Percentiles rank a stretch among this genome's conserved stretches.
Conservation (phyloP, 1,284 basidiomycete species). For the Coniophora puteana region DNA sequence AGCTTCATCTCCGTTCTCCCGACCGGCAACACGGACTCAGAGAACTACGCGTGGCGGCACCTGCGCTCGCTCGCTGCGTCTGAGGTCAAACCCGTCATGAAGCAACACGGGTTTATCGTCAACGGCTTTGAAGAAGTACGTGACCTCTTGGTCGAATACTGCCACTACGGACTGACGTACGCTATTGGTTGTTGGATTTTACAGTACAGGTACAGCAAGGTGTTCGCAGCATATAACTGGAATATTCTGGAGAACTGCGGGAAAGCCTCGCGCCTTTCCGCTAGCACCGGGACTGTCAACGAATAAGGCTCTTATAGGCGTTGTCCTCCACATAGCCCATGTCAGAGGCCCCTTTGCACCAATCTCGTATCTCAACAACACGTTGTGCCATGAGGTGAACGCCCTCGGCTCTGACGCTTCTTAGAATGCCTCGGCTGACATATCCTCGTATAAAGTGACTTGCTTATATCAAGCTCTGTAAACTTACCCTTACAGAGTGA, state of each 20-base stretch:
- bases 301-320: conserved; percentile 46
- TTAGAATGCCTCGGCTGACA: too few species aligned
- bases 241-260: conserved; percentile 73
- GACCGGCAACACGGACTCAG: conserved; percentile 25
- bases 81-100: conserved; percentile 80
- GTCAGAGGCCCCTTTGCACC: conserved; percentile 63
- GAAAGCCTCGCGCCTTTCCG: conserved; percentile 33
- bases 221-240: conserved; percentile 82
- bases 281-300: neutral
- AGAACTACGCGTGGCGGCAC: conserved; percentile 60
- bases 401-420: conserved; percentile 7
- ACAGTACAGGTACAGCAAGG: conserved; percentile 70
- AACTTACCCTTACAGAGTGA: neutral
- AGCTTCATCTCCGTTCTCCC: conserved; percentile 71
- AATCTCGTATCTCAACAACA: conserved; percentile 67
- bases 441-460: conserved; percentile 39
- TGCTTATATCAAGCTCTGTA: conserved; percentile 69
- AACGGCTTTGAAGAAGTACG: conserved; percentile 82
- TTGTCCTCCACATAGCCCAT: conserved; percentile 61
- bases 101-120: conserved; percentile 65
- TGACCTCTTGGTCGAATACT: conserved; percentile 12
- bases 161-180: neutral
- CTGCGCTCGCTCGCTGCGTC: conserved; percentile 74
- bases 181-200: too few species aligned
- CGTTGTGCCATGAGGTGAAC: conserved; percentile 77